phyloP scores from a whole-genome alignment of 2,329 filamentous ascomycete genomes.

The Ilyonectria mors-panacis region DNA sequence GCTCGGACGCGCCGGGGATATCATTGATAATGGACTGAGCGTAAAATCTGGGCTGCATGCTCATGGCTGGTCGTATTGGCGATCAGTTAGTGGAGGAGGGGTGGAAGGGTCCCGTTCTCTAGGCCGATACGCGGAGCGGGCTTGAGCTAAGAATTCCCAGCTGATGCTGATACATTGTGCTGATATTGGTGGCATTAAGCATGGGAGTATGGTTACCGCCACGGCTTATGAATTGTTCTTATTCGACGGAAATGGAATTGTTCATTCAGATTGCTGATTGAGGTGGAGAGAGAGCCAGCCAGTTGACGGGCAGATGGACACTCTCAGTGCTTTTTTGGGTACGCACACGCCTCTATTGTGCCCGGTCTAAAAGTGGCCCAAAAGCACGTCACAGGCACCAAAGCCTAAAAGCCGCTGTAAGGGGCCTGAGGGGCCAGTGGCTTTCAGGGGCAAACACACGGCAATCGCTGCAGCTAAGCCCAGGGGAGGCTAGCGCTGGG shows the following conservation, averaged over 20 bases:
- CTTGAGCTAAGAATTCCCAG: neutral
- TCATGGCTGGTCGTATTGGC: neutral
- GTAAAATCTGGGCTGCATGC: constrained; percentile 1
- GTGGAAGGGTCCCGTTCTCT: neutral
- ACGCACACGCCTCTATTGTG: neutral
- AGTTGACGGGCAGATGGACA: neutral
- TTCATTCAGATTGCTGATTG: neutral
- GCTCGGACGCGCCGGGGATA: neutral
- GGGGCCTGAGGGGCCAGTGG: constrained; percentile 4
- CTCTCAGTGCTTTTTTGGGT: neutral
- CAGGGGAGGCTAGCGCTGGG: neutral
- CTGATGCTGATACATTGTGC: neutral
- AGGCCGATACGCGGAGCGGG: neutral
- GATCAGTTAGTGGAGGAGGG: neutral
- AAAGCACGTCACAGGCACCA: neutral
- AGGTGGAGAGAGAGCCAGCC: neutral
- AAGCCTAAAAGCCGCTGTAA: neutral
- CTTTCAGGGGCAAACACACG: constrained; percentile 4
- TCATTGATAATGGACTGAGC: neutral
- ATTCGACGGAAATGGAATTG: neutral
- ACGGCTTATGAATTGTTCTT: neutral
- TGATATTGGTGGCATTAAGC: constrained; percentile 2
- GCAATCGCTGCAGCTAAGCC: neutral
- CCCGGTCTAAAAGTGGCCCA: too few species aligned
- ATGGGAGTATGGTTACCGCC: constrained; percentile 5